phyloP scores from a whole-genome alignment of 306 rosid genomes.

The Cucurbita maxima region DNA sequence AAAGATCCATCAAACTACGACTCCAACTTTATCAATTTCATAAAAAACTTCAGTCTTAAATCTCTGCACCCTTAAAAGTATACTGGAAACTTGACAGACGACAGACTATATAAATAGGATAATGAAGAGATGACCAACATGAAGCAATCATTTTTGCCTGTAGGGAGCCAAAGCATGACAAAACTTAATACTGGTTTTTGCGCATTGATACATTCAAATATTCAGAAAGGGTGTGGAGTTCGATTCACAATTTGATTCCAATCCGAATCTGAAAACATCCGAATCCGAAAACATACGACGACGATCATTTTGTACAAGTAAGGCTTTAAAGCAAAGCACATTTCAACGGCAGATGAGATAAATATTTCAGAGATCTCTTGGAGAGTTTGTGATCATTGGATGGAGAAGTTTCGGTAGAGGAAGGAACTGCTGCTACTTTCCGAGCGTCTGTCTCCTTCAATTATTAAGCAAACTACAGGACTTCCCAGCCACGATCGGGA shows the following conservation, averaged over 20 bases:
- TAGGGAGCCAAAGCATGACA: background rate
- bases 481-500: background rate
- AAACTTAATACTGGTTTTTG: background rate
- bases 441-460: background rate
- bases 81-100: too few relatives aligned
- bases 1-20: too few relatives aligned
- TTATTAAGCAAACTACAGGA: background rate
- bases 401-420: background rate
- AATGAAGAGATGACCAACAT: too few relatives aligned
- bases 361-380: background rate
- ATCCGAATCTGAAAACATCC: background rate
- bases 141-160: too few relatives aligned
- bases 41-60: too few relatives aligned
- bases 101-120: too few relatives aligned
- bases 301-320: background rate
- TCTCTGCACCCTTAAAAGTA: too few relatives aligned
- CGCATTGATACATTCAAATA: background rate
- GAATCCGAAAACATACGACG: background rate
- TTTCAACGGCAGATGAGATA: background rate
- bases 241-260: background rate
- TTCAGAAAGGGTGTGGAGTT: background rate
- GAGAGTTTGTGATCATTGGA: background rate
- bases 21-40: too few relatives aligned
- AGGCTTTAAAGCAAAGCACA: background rate
- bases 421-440: background rate